These are phyloP conservation scores for Selaginella moellendorffii DNA, from an alignment of 75 land plant species.

Conservation along the genomic window DNA sequence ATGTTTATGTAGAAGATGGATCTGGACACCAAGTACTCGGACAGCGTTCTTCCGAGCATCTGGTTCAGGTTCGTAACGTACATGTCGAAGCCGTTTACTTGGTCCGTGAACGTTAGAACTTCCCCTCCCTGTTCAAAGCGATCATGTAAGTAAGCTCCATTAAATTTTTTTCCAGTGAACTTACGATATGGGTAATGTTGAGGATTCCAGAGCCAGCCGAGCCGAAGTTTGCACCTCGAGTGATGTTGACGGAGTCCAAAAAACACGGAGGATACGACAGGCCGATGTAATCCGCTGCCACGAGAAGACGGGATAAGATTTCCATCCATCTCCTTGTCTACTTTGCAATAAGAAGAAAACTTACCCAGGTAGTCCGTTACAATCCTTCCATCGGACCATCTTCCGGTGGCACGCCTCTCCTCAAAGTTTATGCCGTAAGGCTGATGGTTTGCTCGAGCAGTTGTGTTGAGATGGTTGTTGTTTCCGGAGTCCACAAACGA, in stretches of 20 bases:
- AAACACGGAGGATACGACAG: not conserved
- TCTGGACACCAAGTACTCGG: not conserved
- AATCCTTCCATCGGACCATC: not conserved
- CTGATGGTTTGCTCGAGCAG: not conserved
- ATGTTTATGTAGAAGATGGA: slow-evolving; percentile 2
- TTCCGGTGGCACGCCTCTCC: not conserved
- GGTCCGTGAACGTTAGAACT: not conserved
- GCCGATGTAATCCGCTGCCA: not conserved
- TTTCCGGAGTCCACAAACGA: slow-evolving; percentile 6
- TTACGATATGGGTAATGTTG: not conserved
- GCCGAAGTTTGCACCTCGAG: slow-evolving; percentile 2
- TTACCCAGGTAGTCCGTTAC: slow-evolving; percentile 6
- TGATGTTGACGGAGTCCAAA: not conserved
- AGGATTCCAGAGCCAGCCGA: slow-evolving; percentile 6
- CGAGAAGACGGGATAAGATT: not conserved
- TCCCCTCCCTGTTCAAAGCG: slow-evolving; percentile 4
- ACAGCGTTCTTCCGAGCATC: not conserved
- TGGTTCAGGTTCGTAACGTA: not conserved
- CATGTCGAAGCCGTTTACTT: not conserved
- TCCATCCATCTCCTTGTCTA: too few relatives aligned
- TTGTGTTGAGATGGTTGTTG: not conserved
- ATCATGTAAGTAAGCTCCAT: too few relatives aligned
- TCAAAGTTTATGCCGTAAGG: slow-evolving; percentile 6
- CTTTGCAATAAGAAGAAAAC: not conserved
- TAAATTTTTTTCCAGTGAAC: not conserved